Base-by-base conservation (phyloP, 352 stramenopile species). In the Discostella stelligera region DNA sequence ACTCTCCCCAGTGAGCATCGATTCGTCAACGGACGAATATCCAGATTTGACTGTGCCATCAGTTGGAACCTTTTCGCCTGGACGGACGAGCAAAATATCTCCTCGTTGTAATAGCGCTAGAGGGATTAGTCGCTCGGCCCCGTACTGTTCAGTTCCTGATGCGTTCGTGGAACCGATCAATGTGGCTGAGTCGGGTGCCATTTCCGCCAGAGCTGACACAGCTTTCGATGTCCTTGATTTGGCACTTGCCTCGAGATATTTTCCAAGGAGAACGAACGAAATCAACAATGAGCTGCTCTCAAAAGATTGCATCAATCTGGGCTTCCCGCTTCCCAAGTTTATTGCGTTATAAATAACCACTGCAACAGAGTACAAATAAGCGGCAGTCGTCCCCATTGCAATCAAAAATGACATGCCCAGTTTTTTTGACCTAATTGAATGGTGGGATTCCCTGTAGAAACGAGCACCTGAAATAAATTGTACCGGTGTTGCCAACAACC, bases 231-330 rank as follows among this genome's bases (percentile, higher is more conserved):
- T 99, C 55, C 95, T 66, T 14, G 79, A 93, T 80, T 98, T 97
- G 0, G 95, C 95, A 69, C 96, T 94, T 0, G 94, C 91, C 76
- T 98, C 96, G 55, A 99, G 85, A 78, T 95, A 98, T 84, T 99
- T 99, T 58, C 97, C 97, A 2, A 99, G 63, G 16, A 98, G 88
- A 32, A 99, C 97, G 75, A 99, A 99, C 16, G 96, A 94, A 66
- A 99, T 94, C 23, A 99, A 88, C 87, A 99, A 96, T 1, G 96
- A 93, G n/a, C 95, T 96, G 3, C 97, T 98, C 90, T 99, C 98
- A 79, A 99, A 99, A 85, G 98, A 98, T 58, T 81, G 84, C 75
- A 83, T 85, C 30, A 85, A 52, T 54, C 70, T 70, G 10, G 77
- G 77, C 54, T 18, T 27, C 27, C 64, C 68, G 56, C 9, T 66